Base-by-base conservation (phyloP, 805 yeast species). In the Suhomyces pyralidae region DNA sequence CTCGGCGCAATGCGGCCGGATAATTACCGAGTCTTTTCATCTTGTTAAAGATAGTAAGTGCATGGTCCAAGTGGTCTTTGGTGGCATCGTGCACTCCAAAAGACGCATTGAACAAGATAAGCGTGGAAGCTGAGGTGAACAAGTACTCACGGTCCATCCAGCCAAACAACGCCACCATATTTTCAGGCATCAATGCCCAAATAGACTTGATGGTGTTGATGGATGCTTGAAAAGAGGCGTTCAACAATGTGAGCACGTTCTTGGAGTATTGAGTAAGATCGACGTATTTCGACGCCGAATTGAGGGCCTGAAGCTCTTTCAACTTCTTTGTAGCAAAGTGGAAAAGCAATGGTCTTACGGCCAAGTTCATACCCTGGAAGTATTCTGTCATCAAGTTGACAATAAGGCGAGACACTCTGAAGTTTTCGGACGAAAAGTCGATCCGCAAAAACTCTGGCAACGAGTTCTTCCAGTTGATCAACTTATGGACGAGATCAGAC, bases 81-180 rank as follows among this genome's bases (percentile, higher is more conserved):
- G 93, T 86, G 26, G 88, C 89, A 24, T 86, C 89, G 62, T 87
- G 90, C 6, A 87, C 86, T 7, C 96, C 96, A 70, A 88, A 88
- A 0, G 94, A 85, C 1, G 90, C 85, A 64, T 85, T 88, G 65
- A 86, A 87, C 42, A 88, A 71, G 14, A 87, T 81, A 46, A 87
- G 69, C 0, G 94, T 87, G 5, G 88, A 86, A 3, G 92, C 83
- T 0, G 92, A 82, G 0, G 91, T 87, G 65, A 86, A 88, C 22
- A 88, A 70, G 62, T 88, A 88, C 61, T 88, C 96, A 60, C 96
- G 76, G 63, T 88, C 96, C 93, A 88, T 87, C 75, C 89, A 88
- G 2, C 96, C 94, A 69, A 88, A 88, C 44, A 87, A 67, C 0
- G 96, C 93, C n/a, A 88, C 85, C 90, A 86, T 85, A 58, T 86